Evolutionary conservation across 495 filamentous ascomycete genomes (phyloP), one percentile per base, ranked within the genome.

Genomic region (Penicillium lividum): DNA sequence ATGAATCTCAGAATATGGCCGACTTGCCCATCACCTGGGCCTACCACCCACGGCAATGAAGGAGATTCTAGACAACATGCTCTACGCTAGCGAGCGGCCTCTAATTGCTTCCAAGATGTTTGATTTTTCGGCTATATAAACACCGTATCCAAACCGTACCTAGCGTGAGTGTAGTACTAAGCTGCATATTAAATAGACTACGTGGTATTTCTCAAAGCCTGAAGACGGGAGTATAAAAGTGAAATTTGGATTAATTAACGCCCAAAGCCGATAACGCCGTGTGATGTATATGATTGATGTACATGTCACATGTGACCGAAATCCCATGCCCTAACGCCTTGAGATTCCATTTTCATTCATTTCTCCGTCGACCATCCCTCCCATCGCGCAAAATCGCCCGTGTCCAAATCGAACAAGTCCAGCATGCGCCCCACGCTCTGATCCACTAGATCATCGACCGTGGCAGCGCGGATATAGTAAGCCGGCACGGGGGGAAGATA

Each of bases 401-500:
- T 76, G 40, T 80, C 72, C 45, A 79, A 48, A 46, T 73, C 73
- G 51, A 80, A 75, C n/a, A 79, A 42, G 51, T 80, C 77, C 51
- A 80, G 51, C 68, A 80, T 77, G 8, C 75, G 59, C 6, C 71
- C 74, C 0, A 80, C 73, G 55, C 67, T 77, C 56, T 79, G 76
- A 47, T 77, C 64, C 3, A 73, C 65, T 59, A 80, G 36, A 4
- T 78, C 75, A 28, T 79, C 72, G 7, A 78, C 59, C 13, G 57
- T 62, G 0, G 57, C 54, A 5, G 76, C 63, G 54, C 58, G 56
- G 29, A 73, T 77, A 52, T 79, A 80, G 49, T 70, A 75, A 4
- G 77, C 75, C n/a, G 73, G 74, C 22, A 77, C 68, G 6, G 75
- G 73, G 78, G 77, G 33, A 76, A 79, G 16, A 81, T 73, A 9